Percentiles rank a stretch among this genome's conserved stretches.
These are phyloP conservation scores for Phoma sp. DNA, from an alignment of 2,329 filamentous ascomycete genomes.

Conservation along the genomic window DNA sequence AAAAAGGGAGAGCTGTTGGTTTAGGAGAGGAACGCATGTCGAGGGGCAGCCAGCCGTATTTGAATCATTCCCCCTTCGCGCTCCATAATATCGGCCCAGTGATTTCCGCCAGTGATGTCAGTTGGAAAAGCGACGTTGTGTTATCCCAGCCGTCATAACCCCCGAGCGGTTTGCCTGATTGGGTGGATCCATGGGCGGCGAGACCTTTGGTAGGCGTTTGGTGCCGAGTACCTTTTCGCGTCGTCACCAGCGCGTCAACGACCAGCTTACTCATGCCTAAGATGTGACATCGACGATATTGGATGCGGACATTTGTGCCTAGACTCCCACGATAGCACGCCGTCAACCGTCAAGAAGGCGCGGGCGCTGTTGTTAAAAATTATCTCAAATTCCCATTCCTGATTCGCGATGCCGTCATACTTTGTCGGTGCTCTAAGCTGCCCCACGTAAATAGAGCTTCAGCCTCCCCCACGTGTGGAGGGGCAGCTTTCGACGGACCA, in stretches of 20 bases:
- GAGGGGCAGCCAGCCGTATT: conserved; percentile 38
- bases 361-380: neutral
- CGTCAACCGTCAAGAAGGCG: neutral
- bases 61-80: conserved; percentile 26
- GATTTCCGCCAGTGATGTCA: conserved; percentile 46
- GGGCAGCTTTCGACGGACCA: conserved; percentile 7
- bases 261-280: conserved; percentile 4
- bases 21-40: conserved; percentile 21
- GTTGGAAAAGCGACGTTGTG: conserved; percentile 22
- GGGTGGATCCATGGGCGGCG: conserved; percentile 15
- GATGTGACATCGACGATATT: conserved; percentile 2
- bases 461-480: conserved; percentile 15
- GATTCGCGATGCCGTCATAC: conserved; percentile 10
- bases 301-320: neutral
- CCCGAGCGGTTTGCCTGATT: conserved; percentile 30
- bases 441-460: conserved; percentile 13
- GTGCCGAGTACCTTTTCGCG: conserved; percentile 10
- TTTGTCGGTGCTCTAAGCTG: conserved; percentile 1
- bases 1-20: conserved; percentile 4
- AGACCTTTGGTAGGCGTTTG: conserved; percentile 17
- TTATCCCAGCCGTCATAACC: conserved; percentile 20
- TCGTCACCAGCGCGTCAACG: conserved; percentile 39
- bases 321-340: neutral
- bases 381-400: conserved; percentile 1
- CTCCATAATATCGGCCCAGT: conserved; percentile 35